Base-by-base conservation (phyloP, 495 filamentous ascomycete genomes). In the Penicillium angulare region DNA sequence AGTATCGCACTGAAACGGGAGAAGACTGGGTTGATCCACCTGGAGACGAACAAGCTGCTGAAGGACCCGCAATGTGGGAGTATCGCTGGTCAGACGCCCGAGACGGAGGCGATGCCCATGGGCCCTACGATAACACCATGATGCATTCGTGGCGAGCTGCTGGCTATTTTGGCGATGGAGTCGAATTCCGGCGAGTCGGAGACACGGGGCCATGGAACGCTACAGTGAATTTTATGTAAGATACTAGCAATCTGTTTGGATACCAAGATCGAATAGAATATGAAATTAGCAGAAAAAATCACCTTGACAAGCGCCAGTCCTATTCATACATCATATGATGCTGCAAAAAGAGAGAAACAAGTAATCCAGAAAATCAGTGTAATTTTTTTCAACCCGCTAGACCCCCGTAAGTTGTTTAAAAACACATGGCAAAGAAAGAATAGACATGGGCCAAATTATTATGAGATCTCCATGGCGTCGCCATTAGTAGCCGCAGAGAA, bases 151-250 rank as follows among this genome's bases (percentile, higher is more conserved):
- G 93, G 93, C 81, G 85, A 51, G 79, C 86, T 47, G 89, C 90
- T 9, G 95, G 95, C 5, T 97, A 96, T 57, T 98, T 98, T 72
- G 90, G 86, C 2, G 89, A 95, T 56, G 92, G 89, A 0, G 89
- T 96, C 20, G 92, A 97, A 65, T 97, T 97, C 61, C 75, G 86
- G 45, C 75, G 68, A 34, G 80, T 73, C 5, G 85, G 82, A 10
- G 78, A 81, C 23, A 72, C 78, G 21, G 61, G 61, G 32, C 64
- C 67, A 26, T 96, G 91, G 91, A 82, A 66, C 33, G 69, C 76
- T 33, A 53, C 77, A 12, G 80, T 79, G 15, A 75, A 73, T 47
- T 92, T 91, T 78, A 72, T 80, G 62, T 85, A 63, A 47, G 13
- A 48, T 47, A 20, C 18, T 18, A 50, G 17, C 24, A 56, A 49